Percentiles rank a stretch among this genome's conserved stretches.
phyloP scores from a whole-genome alignment of 371 early-diverging fungal species.

The Coemansia sp. region DNA sequence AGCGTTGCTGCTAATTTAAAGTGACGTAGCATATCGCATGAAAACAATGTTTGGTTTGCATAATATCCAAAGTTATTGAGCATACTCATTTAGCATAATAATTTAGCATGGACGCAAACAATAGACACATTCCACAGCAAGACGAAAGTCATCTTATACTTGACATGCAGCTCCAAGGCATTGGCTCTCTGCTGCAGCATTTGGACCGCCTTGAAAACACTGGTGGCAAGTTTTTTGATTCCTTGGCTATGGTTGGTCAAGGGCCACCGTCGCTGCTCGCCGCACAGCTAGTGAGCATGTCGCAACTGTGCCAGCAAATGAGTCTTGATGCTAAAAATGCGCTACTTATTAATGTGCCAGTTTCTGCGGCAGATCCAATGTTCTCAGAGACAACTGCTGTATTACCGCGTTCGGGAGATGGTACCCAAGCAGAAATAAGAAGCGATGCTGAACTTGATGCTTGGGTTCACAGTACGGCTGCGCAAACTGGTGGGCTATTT shows the following conservation, averaged over 20 bases:
- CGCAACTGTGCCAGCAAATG: constrained; percentile 48
- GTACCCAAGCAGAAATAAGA: not conserved
- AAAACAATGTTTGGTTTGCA: not conserved
- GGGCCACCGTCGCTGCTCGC: constrained; percentile 46
- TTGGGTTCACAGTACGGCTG: constrained; percentile 23
- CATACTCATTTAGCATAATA: not conserved
- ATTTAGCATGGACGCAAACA: not conserved
- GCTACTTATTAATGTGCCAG: constrained; percentile 25
- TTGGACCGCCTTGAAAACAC: constrained; percentile 35
- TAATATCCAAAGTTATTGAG: too few species aligned
- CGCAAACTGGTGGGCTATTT: constrained; percentile 32
- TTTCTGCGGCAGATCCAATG: constrained; percentile 3
- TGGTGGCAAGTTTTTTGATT: constrained; percentile 35
- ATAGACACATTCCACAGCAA: not conserved
- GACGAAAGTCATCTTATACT: not conserved
- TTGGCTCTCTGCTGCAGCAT: constrained; percentile 20
- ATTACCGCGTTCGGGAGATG: constrained; percentile 11
- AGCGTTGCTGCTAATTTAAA: not conserved
- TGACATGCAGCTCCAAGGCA: constrained; percentile 26
- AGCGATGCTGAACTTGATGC: constrained; percentile 10
- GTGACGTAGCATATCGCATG: not conserved
- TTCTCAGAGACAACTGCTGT: constrained; percentile 3
- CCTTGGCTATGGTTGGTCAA: constrained; percentile 43
- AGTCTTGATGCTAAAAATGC: constrained; percentile 9
- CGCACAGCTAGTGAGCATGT: constrained; percentile 42